Conservation (phyloP, 2,329 filamentous ascomycete species). For the Neoscytalidium dimidiatum region DNA sequence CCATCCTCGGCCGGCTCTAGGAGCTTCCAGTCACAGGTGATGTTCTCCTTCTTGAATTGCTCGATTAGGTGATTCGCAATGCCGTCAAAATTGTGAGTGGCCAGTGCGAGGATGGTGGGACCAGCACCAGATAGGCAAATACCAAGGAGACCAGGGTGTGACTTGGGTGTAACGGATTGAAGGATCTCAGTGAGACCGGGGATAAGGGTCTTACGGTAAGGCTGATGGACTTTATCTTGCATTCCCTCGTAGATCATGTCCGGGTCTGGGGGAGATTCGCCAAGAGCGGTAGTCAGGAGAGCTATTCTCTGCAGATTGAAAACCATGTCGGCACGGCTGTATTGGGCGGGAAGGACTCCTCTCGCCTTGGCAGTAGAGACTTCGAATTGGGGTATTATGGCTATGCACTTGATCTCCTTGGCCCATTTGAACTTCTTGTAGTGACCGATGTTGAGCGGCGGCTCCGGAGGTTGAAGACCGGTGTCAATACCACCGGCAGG, state of each 20-base stretch:
- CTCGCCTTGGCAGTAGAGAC: conserved; percentile 92
- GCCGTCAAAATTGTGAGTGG: conserved; percentile 82
- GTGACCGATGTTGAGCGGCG: conserved; percentile 90
- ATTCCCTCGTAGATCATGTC: conserved; percentile 96
- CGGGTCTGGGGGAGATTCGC: conserved; percentile 85
- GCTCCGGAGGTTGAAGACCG: conserved; percentile 79
- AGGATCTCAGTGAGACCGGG: conserved; percentile 90
- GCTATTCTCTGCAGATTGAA: conserved; percentile 97
- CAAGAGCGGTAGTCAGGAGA: conserved; percentile 83
- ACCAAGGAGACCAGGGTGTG: conserved; percentile 84
- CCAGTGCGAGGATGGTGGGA: conserved; percentile 90
- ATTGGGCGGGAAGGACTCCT: conserved; percentile 77
- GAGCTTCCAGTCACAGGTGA: conserved; percentile 83
- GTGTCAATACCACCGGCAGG: conserved; percentile 92
- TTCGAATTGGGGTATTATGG: conserved; percentile 94
- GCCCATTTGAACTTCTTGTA: conserved; percentile 96
- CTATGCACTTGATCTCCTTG: conserved; percentile 92
- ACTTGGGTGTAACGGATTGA: conserved; percentile 82
- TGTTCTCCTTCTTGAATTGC: conserved; percentile 70
- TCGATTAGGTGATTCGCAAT: conserved; percentile 80
- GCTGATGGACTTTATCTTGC: conserved; percentile 98
- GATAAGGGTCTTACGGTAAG: conserved; percentile 88
- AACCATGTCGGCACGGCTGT: conserved; percentile 80
- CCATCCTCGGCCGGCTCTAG: conserved; percentile 82
- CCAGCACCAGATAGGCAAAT: conserved; percentile 95